These are phyloP conservation scores for Dillenia turbinata DNA, from an alignment of 164 flowering plant genomes.

Conservation along the genomic window DNA sequence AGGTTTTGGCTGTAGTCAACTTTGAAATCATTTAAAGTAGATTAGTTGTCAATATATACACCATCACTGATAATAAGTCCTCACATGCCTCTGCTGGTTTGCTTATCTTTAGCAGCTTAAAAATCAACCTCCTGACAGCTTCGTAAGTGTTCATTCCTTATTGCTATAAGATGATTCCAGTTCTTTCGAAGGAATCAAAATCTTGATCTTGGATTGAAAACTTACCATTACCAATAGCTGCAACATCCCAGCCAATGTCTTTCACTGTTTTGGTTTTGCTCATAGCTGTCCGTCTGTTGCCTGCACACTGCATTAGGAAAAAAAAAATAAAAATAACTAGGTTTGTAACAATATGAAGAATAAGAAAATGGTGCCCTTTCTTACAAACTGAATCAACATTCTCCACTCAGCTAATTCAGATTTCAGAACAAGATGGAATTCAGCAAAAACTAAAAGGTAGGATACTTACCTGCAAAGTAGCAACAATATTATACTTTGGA, in stretches of 20 bases:
- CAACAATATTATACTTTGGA: constrained; percentile 78
- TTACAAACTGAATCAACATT: neutral
- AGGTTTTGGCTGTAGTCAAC: too few species aligned
- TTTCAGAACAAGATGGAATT: too few species aligned
- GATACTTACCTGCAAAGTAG: constrained; percentile 69
- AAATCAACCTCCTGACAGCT: too few species aligned
- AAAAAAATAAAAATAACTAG: constrained; percentile 3
- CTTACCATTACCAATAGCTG: constrained; percentile 93
- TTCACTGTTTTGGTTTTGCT: constrained; percentile 70
- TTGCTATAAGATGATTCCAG: too few species aligned
- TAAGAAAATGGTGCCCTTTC: neutral
- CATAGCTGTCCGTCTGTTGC: constrained; percentile 99
- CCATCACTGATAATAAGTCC: too few species aligned
- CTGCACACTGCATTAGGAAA: constrained; percentile 73
- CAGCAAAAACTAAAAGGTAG: too few species aligned
- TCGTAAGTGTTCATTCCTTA: too few species aligned
- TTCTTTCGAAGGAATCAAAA: too few species aligned
- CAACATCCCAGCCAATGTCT: constrained; percentile 98
- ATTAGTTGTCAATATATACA: too few species aligned
- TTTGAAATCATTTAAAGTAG: too few species aligned
- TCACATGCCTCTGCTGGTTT: too few species aligned
- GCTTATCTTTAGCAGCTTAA: too few species aligned
- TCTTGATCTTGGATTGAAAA: neutral
- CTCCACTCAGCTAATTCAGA: neutral
- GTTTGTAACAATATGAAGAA: neutral